Percentiles rank a stretch among this genome's conserved stretches.
These are phyloP conservation scores for Strigomonas galati DNA, from an alignment of 208 protist genomes.

Conservation along the genomic window DNA sequence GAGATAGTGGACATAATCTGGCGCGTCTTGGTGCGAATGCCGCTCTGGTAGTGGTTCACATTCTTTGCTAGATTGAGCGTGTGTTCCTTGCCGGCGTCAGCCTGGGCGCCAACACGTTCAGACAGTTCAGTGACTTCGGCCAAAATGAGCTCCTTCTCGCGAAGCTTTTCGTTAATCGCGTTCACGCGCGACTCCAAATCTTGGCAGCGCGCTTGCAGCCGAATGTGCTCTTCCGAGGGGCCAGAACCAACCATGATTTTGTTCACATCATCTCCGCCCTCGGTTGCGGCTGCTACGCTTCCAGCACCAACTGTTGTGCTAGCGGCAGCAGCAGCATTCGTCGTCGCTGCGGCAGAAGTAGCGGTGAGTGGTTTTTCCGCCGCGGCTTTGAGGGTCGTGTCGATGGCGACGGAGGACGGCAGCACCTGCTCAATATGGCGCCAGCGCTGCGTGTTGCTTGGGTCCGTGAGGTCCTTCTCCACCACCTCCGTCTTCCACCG, in stretches of 20 bases:
- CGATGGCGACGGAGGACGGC: neutral
- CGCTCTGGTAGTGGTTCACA: conserved; percentile 90
- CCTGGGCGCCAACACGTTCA: conserved; percentile 81
- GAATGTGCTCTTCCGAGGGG: conserved; percentile 73
- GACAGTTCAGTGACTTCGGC: conserved; percentile 92
- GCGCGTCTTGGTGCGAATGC: conserved; percentile 83
- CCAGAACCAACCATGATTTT: conserved; percentile 22
- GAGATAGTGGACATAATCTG: conserved; percentile 96
- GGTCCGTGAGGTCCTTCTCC: conserved; percentile 82
- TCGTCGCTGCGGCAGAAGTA: neutral
- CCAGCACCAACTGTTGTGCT: neutral
- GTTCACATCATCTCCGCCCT: neutral
- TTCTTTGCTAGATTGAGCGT: conserved; percentile 92
- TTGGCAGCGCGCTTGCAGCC: conserved; percentile 84
- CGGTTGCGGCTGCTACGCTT: conserved; percentile 6
- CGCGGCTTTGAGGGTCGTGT: conserved; percentile 6
- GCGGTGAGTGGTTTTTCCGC: neutral
- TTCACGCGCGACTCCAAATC: conserved; percentile 91
- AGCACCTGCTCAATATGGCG: conserved; percentile 36
- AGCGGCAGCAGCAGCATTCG: neutral
- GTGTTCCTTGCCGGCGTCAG: conserved; percentile 80
- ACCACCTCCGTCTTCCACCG: conserved; percentile 72
- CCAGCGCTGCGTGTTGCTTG: conserved; percentile 81
- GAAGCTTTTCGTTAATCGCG: conserved; percentile 90
- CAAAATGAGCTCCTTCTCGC: conserved; percentile 96